Conservation (phyloP, 192 early-diverging fungal species). For the Rhizophagus sp. region DNA sequence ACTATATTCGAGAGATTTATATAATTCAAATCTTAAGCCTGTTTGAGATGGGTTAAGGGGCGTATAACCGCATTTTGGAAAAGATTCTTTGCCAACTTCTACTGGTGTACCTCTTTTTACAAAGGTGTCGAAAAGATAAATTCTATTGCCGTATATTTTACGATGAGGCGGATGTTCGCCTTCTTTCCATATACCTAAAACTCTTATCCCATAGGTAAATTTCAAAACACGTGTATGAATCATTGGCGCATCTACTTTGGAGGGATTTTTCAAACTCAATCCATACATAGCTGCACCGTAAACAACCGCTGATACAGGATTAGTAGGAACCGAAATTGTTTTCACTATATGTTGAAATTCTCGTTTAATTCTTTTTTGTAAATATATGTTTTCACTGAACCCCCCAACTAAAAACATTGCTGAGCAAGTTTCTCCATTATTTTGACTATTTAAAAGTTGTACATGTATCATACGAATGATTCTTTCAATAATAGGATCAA, state of each 20-base stretch:
- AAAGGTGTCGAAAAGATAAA: neutral
- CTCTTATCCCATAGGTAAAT: neutral
- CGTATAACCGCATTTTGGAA: neutral
- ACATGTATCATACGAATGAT: neutral
- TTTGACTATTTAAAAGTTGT: neutral
- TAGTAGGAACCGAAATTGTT: neutral
- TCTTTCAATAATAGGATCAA: neutral
- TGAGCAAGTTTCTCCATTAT: neutral
- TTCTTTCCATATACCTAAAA: neutral
- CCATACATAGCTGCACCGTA: neutral
- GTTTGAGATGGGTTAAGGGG: neutral
- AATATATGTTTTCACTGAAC: neutral
- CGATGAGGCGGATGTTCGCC: neutral
- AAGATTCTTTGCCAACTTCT: neutral
- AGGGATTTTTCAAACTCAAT: neutral
- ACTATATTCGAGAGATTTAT: neutral
- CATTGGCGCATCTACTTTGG: neutral
- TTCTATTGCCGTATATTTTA: neutral
- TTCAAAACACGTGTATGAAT: neutral
- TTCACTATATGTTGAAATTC: neutral
- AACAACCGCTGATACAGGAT: neutral
- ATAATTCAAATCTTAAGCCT: neutral
- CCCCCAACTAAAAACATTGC: neutral
- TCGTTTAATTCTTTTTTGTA: neutral
- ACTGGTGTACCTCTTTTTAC: neutral